Evolutionary conservation across 257 asterid species (phyloP).

Genomic region (Solanum chilense): DNA sequence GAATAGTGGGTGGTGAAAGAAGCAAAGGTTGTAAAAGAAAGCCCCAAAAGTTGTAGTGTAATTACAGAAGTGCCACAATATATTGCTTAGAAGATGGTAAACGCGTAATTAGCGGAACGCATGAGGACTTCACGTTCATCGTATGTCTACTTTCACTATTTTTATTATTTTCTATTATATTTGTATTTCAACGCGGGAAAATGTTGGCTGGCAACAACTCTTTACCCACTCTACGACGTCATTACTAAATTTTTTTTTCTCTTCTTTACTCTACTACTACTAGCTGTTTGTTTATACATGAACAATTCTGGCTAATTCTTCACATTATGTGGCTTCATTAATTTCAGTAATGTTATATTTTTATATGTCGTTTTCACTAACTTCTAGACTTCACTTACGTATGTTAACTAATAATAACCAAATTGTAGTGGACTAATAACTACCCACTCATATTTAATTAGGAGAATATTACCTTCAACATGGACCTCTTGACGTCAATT

Average conservation of each 20-base stretch:
- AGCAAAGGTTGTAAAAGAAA: background rate
- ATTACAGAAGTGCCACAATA: background rate
- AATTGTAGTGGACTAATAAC: too few relatives aligned
- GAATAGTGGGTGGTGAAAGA: background rate
- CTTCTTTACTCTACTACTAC: background rate
- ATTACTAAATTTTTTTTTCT: background rate
- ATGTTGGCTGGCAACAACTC: background rate
- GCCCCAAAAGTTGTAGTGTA: background rate
- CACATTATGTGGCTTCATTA: background rate
- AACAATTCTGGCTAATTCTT: background rate
- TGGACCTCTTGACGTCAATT: too few relatives aligned
- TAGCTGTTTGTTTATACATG: background rate
- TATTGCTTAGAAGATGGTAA: background rate
- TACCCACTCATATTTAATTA: too few relatives aligned
- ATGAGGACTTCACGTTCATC: background rate
- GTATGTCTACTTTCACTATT: background rate
- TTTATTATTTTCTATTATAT: background rate
- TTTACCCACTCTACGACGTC: background rate
- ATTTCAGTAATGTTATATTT: background rate
- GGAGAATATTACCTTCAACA: too few relatives aligned
- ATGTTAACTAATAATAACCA: background rate
- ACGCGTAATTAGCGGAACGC: conserved; percentile 3
- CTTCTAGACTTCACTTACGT: background rate
- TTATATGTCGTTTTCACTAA: background rate
- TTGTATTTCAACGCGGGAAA: background rate